Evolutionary conservation across 1,284 basidiomycete species (phyloP), one percentile per base, ranked within the genome.

Genomic region (Fomitopsis betulina): DNA sequence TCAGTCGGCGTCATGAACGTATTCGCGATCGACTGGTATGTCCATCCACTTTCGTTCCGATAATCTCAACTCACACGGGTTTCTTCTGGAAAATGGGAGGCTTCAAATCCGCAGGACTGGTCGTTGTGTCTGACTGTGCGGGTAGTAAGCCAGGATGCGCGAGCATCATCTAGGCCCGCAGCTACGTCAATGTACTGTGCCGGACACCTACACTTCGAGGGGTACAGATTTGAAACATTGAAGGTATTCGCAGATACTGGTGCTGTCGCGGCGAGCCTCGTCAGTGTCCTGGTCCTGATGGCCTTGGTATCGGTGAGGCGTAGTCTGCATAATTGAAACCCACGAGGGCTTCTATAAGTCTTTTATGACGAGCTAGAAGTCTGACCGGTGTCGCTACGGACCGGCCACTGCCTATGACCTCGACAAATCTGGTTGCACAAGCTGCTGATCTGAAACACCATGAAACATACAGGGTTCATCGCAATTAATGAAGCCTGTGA

Each of bases 191-290:
- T n/a, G n/a, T n/a, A n/a, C n/a, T n/a, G n/a, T n/a, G 40, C 56
- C 1, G 37, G 60, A 10, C 6, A 5, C 30, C 57, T 42, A 2
- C 45, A 53, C 4, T 70, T 66, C 49, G 68, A 65, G 6, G 45
- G 55, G 42, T 62, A 61, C 15, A 67, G 68, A 8, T 70, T 68
- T 39, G 63, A 63, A 25, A 58, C 63, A 1, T 60, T 68, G 35
- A 66, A 70, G 60, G 63, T 70, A 17, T 70, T 70, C 58, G 68
- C 68, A 4, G 68, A 67, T 1, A 61, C 63, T 2, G 66, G 66
- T 45, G 66, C 67, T 5, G 55, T 67, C 3, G 65, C 61, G 9
- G 63, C 65, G 1, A 63, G 64, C 8, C 27, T 67, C 8, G 59
- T 58, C 10, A 68, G 67, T 56, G 53, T 64, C n/a, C 43, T 67